Conservation (phyloP, 768 basidiomycete species). For the Mycena venus region DNA sequence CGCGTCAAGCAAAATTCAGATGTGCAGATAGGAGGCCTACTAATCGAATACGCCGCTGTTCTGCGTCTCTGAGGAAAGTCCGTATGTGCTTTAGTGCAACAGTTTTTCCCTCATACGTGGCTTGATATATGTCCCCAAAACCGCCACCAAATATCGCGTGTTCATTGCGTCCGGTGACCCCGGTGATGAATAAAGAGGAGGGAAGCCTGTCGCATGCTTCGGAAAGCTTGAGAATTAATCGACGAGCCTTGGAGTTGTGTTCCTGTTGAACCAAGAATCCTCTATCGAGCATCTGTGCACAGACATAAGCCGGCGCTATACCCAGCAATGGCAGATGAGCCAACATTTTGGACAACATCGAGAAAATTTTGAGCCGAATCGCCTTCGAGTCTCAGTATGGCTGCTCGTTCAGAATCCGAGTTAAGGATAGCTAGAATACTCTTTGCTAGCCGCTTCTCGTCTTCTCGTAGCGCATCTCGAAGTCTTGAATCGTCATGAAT, state of each 20-base stretch:
- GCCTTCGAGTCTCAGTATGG: background rate
- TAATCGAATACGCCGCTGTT: conserved; percentile 8
- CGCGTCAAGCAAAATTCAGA: background rate
- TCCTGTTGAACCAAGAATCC: background rate
- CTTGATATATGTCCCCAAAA: conserved; percentile 39
- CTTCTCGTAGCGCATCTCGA: background rate
- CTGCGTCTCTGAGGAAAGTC: background rate
- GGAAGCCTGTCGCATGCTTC: conserved; percentile 31
- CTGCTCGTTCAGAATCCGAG: background rate
- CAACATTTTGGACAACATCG: conserved; percentile 20
- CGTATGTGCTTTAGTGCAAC: conserved; percentile 20
- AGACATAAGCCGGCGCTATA: background rate
- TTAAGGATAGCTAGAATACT: background rate
- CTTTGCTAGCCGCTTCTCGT: conserved; percentile 9
- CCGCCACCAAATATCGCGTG: conserved; percentile 31
- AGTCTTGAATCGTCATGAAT: background rate
- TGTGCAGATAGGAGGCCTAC: background rate
- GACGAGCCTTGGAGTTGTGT: conserved; percentile 6
- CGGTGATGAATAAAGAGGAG: conserved; percentile 31
- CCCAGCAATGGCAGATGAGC: background rate
- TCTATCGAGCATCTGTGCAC: conserved; percentile 1
- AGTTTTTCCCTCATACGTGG: conserved; percentile 4
- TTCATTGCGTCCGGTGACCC: conserved; percentile 18
- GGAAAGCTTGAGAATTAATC: conserved; percentile 33
- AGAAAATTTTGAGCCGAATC: conserved; percentile 3